Conservation (phyloP, 495 filamentous ascomycete species). For the Glarea lozoyensis region DNA sequence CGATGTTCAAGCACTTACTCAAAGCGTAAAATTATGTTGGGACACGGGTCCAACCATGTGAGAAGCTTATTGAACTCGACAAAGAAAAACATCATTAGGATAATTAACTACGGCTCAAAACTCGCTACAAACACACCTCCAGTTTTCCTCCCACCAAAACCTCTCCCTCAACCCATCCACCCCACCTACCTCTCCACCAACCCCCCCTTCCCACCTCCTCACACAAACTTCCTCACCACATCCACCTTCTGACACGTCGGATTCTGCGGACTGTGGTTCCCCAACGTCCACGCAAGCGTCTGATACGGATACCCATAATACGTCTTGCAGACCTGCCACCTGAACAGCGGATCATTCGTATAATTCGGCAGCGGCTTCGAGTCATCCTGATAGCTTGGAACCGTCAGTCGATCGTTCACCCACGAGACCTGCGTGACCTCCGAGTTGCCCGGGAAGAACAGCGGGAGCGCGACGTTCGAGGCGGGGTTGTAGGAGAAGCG, state of each 20-base stretch:
- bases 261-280: slow-evolving; percentile 38
- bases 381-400: slow-evolving; percentile 32
- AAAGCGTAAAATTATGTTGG: too few relatives aligned
- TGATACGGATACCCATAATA: slow-evolving; percentile 42
- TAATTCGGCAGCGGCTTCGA: slow-evolving; percentile 21
- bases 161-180: too few relatives aligned
- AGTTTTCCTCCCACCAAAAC: too few relatives aligned
- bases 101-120: too few relatives aligned
- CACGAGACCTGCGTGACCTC: slow-evolving; percentile 34
- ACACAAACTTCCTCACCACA: slow-evolving; percentile 24
- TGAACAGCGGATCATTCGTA: slow-evolving; percentile 20
- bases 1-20: too few relatives aligned
- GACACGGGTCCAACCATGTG: too few relatives aligned
- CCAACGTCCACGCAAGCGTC: slow-evolving; percentile 39
- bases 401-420: slow-evolving; percentile 28
- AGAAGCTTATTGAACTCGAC: too few relatives aligned
- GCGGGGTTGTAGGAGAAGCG: slow-evolving; percentile 28
- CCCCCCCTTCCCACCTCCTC: not conserved
- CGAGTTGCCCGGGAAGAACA: slow-evolving; percentile 30
- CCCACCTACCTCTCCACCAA: too few relatives aligned
- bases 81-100: too few relatives aligned
- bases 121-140: too few relatives aligned
- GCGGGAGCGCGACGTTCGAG: slow-evolving; percentile 43
- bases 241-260: slow-evolving; percentile 43
- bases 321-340: slow-evolving; percentile 46